Percentiles rank a stretch among this genome's conserved stretches.
Conservation (phyloP, 306 rosid genomes). For the Vicia sativa region DNA sequence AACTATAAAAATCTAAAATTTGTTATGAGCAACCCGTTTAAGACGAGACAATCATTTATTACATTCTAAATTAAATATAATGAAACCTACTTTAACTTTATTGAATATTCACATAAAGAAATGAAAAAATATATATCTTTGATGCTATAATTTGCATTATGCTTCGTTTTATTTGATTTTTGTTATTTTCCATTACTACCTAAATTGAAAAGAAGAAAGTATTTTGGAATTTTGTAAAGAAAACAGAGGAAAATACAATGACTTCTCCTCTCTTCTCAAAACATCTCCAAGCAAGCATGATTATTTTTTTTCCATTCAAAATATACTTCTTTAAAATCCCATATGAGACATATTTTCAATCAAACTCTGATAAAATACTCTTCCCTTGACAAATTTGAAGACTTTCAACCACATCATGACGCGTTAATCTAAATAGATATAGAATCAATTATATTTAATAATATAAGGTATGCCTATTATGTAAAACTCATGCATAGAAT, state of each 20-base stretch:
- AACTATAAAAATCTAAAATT: too few species aligned
- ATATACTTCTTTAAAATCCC: background rate
- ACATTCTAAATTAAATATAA: too few species aligned
- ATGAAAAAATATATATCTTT: slow-evolving; percentile 3
- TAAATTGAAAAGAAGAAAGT: background rate
- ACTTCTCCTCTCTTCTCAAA: background rate
- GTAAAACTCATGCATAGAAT: slow-evolving; percentile 16
- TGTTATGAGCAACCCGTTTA: too few species aligned
- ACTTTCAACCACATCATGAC: slow-evolving; percentile 4
- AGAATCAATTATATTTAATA: background rate
- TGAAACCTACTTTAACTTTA: too few species aligned
- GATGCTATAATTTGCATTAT: background rate
- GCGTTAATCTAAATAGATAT: background rate
- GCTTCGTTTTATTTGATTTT: background rate
- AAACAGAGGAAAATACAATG: background rate
- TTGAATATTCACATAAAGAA: background rate
- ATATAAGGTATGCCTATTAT: background rate
- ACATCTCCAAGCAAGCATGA: slow-evolving; percentile 6
- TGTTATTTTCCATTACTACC: background rate
- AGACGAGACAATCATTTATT: too few species aligned
- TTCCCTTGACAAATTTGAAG: background rate
- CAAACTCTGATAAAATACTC: background rate
- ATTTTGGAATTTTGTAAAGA: background rate
- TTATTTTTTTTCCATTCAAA: background rate
- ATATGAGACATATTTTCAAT: slow-evolving; percentile 7